Conservation (phyloP, 192 early-diverging fungal genomes). For the Kickxella alabastrina region DNA sequence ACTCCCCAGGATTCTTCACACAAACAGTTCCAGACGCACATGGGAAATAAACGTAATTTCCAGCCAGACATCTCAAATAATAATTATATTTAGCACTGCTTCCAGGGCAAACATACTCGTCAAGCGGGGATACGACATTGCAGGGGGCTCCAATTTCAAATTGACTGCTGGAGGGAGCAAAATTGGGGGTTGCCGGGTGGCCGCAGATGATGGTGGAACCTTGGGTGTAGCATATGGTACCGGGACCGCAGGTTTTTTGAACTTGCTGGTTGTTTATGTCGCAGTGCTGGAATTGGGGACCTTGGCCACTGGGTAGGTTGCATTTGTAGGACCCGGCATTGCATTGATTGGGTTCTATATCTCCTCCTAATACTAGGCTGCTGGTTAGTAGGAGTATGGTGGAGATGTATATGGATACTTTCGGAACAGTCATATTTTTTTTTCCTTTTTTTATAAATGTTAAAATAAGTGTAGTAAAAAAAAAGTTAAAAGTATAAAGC, state of each 20-base stretch:
- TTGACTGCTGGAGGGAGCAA: constrained; percentile 9
- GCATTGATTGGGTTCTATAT: background rate
- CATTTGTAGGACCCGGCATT: constrained; percentile 37
- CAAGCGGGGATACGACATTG: constrained; percentile 22
- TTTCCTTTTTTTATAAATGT: background rate
- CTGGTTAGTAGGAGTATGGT: background rate
- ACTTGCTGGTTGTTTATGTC: constrained; percentile 25
- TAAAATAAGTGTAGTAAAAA: background rate
- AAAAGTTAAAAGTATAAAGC: background rate
- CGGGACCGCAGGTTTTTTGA: constrained; percentile 36
- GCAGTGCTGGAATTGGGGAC: constrained; percentile 32
- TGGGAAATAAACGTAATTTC: constrained; percentile 33
- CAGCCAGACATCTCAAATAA: constrained; percentile 39
- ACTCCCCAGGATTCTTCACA: constrained; percentile 33
- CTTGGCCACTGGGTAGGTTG: constrained; percentile 24
- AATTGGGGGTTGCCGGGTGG: constrained; percentile 21
- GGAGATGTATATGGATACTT: background rate
- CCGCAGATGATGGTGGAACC: constrained; percentile 41
- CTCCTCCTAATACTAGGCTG: background rate
- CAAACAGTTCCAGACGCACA: constrained; percentile 45
- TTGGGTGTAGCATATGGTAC: constrained; percentile 43
- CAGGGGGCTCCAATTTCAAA: constrained; percentile 28
- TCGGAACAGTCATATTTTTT: background rate
- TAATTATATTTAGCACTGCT: constrained; percentile 30
- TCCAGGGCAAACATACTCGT: constrained; percentile 47